Conservation (phyloP, 2,329 filamentous ascomycete genomes). For the Fusarium papillatum region DNA sequence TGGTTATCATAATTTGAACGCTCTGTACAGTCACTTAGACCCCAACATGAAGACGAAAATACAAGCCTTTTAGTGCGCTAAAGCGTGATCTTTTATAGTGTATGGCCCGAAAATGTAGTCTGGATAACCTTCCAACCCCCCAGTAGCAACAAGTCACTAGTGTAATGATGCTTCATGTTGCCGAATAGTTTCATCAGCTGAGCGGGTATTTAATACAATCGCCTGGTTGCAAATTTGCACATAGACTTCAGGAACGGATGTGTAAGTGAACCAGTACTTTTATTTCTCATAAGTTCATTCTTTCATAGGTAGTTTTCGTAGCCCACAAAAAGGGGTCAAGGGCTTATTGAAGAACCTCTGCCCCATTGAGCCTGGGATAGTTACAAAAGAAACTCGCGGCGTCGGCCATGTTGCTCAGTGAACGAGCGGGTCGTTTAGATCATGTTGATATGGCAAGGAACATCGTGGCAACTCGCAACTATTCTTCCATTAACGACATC, state of each 20-base stretch:
- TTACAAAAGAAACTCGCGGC: neutral
- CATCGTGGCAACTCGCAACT: neutral
- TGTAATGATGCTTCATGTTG: neutral
- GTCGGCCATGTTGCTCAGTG: neutral
- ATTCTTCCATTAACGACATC: neutral
- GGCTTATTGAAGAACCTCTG: neutral
- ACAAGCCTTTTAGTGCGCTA: neutral
- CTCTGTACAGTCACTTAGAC: neutral
- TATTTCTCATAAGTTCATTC: neutral
- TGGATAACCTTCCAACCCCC: neutral
- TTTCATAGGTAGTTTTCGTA: neutral
- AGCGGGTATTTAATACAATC: neutral
- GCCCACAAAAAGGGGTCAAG: neutral
- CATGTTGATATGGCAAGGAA: neutral
- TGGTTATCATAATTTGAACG: neutral
- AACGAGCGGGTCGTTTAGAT: neutral
- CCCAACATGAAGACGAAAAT: neutral
- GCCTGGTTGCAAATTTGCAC: neutral
- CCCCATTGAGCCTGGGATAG: neutral
- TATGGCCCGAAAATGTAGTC: neutral
- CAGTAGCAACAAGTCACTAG: neutral
- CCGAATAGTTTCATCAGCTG: neutral
- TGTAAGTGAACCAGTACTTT: neutral
- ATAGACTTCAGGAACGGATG: neutral
- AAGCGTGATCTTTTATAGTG: neutral